Evolutionary conservation across 371 early-diverging fungal species (phyloP), one percentile per base, ranked within the genome.

Genomic region (Vairimorpha necatrix): DNA sequence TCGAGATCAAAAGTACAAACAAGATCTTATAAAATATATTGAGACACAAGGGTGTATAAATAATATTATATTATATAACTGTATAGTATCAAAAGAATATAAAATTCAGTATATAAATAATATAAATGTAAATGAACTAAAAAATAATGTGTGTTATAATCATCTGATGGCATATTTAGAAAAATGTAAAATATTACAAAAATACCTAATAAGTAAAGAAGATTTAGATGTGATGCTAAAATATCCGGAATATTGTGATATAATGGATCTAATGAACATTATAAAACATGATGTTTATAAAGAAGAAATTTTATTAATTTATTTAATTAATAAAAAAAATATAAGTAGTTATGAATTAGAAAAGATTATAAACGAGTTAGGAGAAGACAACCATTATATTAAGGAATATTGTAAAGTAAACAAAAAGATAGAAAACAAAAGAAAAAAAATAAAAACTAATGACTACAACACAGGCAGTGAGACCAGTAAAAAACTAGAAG

Each of bases 31-130:
- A 16, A 28, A 56, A 56, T 56, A 56, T 56, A 56, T 56, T 56
- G 30, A 56, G 7, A 28, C 58, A 56, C 58, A 56, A 28, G 58
- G 58, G 30, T 56, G 58, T 56, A 56, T 56, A 28, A 56, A 56
- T 56, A 56, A 56, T 28, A 28, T 56, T 26, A 56, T 56, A 2
- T 56, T 56, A 6, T 56, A 56, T 56, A 56, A 56, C 30, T 56
- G 58, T 28, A 6, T 56, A 9, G 30, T 56, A 7, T 26, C 6
- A 26, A 22, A 56, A 16, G 30, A 9, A 9, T 28, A 56, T 56
- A 56, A 56, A 26, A 3, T 56, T 16, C 13, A 13, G 7, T 56
- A 56, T 28, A 26, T 56, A 28, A 56, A 18, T 28, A 56, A 56
- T 28, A 28, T 56, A 26, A 32, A 56, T 28, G 4, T 56, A 26